Conservation (phyloP, 2,329 filamentous ascomycete genomes). For the Lasiodiplodia theobromae region DNA sequence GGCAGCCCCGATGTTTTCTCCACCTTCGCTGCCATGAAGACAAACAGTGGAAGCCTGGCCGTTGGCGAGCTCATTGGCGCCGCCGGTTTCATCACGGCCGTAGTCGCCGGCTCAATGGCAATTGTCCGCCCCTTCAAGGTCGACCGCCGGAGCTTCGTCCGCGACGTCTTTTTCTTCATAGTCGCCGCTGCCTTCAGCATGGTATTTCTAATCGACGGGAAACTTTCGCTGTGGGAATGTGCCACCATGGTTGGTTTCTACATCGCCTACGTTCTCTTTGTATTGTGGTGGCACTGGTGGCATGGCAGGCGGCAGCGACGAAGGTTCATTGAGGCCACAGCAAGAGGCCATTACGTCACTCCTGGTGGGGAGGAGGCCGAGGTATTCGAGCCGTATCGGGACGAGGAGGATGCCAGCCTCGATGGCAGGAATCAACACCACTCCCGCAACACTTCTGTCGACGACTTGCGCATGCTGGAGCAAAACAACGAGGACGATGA, state of each 20-base stretch:
- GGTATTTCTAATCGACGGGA: slow-evolving; percentile 84
- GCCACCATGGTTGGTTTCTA: slow-evolving; percentile 91
- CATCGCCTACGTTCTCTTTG: slow-evolving; percentile 83
- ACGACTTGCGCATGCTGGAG: slow-evolving; percentile 71
- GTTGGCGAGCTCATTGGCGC: slow-evolving; percentile 95
- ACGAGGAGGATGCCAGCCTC: slow-evolving; percentile 47
- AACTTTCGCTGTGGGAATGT: slow-evolving; percentile 88
- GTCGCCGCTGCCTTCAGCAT: slow-evolving; percentile 86
- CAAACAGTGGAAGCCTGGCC: slow-evolving; percentile 95
- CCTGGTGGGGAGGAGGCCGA: slow-evolving; percentile 66
- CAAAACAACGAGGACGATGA: slow-evolving; percentile 60
- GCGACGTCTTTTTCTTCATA: slow-evolving; percentile 93
- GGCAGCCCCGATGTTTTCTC: slow-evolving; percentile 98
- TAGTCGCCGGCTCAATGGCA: slow-evolving; percentile 97
- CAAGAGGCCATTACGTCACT: slow-evolving; percentile 76
- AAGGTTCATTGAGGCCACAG: slow-evolving; percentile 72
- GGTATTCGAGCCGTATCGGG: slow-evolving; percentile 58
- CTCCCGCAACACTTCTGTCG: slow-evolving; percentile 52
- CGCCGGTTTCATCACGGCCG: slow-evolving; percentile 93
- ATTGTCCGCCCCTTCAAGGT: slow-evolving; percentile 95
- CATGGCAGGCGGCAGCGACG: slow-evolving; percentile 67
- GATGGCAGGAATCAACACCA: slow-evolving; percentile 49
- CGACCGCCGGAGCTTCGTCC: slow-evolving; percentile 84
- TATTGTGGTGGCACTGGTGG: slow-evolving; percentile 93
- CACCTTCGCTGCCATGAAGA: slow-evolving; percentile 97